Evolutionary conservation across 208 protist genomes (phyloP).

Genomic region (Leishmania guyanensis): DNA sequence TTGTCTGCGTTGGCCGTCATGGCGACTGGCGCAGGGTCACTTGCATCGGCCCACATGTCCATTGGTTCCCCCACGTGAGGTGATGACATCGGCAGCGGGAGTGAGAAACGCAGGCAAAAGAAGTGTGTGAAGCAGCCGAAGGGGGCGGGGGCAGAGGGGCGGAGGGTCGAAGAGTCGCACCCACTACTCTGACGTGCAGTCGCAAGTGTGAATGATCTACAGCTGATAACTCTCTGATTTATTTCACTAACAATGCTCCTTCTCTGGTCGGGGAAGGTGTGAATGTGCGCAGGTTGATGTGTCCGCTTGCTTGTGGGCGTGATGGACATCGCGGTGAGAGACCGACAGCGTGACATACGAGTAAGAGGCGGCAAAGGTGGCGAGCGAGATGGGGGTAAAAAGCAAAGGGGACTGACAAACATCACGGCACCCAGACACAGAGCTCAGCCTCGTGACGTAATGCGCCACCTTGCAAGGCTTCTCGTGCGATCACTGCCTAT

Average conservation of each 20-base stretch:
- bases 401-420: neutral
- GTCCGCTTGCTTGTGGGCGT: neutral
- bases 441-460: neutral
- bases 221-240: neutral
- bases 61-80: neutral
- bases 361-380: too few relatives aligned
- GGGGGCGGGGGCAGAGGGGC: neutral
- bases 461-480: neutral
- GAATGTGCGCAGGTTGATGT: neutral
- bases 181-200: too few relatives aligned
- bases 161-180: neutral
- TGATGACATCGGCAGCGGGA: neutral
- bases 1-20: neutral
- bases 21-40: neutral
- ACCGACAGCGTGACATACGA: neutral
- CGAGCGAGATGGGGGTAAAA: neutral
- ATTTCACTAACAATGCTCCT: neutral
- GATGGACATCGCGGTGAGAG: neutral
- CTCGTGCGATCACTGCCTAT: neutral
- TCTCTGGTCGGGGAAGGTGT: neutral
- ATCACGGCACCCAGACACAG: neutral
- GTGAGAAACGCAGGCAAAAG: neutral
- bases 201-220: neutral
- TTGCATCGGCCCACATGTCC: neutral
- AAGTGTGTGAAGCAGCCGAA: too few relatives aligned